These are phyloP conservation scores for Podaxis mareebaensis DNA, from an alignment of 768 basidiomycete genomes.

Conservation along the genomic window DNA sequence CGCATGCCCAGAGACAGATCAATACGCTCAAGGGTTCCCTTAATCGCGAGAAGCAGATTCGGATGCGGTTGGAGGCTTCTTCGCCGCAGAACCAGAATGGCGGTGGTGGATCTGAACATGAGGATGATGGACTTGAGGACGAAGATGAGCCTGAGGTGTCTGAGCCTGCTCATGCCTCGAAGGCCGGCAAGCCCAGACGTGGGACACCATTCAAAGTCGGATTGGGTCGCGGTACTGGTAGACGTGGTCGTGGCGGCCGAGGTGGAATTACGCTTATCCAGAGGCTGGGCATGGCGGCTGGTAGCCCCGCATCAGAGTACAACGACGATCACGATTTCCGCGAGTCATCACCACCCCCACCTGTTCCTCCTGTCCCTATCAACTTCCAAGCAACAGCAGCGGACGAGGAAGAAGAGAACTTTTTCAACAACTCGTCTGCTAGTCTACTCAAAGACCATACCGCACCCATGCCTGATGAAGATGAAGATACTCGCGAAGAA, in stretches of 20 bases:
- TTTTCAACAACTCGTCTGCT: constrained; percentile 30
- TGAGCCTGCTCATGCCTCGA: constrained; percentile 37
- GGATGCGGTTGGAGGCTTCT: constrained; percentile 41
- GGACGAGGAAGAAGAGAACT: constrained; percentile 40
- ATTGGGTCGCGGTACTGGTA: constrained; percentile 31
- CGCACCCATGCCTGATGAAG: constrained; percentile 21
- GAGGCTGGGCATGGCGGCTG: constrained; percentile 59
- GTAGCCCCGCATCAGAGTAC: constrained; percentile 51
- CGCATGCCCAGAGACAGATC: constrained; percentile 87
- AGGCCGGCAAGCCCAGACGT: constrained; percentile 26
- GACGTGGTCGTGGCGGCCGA: constrained; percentile 52
- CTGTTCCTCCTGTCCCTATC: constrained; percentile 43
- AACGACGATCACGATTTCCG: constrained; percentile 35
- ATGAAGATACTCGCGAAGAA: constrained; percentile 22
- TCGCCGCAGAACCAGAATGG: constrained; percentile 29
- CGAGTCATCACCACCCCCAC: constrained; percentile 34
- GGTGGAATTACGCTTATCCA: constrained; percentile 61
- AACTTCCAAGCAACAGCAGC: constrained; percentile 31
- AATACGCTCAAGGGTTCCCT: constrained; percentile 77
- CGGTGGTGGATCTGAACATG: constrained; percentile 32
- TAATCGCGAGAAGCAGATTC: constrained; percentile 80
- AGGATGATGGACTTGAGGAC: constrained; percentile 31
- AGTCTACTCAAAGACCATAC: constrained; percentile 1
- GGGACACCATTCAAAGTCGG: constrained; percentile 60
- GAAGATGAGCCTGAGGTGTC: constrained; percentile 44